phyloP scores from a whole-genome alignment of 257 asterid genomes.

The Dorcoceras hygrometricum region DNA sequence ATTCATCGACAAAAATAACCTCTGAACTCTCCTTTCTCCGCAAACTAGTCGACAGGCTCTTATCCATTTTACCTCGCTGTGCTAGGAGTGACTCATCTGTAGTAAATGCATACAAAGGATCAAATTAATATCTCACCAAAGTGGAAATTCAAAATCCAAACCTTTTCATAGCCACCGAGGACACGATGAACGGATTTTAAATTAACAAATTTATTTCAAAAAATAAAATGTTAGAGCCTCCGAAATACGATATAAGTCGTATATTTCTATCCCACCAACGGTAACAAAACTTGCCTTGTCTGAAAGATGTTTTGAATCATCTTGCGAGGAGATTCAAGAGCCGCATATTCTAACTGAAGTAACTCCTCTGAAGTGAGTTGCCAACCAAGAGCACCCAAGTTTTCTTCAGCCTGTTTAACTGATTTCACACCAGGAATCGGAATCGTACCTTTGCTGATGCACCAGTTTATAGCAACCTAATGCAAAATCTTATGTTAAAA shows the following conservation, averaged over 20 bases:
- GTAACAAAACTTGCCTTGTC: conserved; percentile 39
- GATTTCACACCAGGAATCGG: conserved; percentile 95
- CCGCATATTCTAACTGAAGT: conserved; percentile 61
- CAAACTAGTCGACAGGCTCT: no score
- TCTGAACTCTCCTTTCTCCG: no score
- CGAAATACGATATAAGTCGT: no score
- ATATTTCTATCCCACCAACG: neutral
- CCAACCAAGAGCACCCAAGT: conserved; percentile 98
- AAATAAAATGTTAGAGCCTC: no score
- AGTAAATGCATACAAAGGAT: neutral
- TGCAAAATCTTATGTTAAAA: neutral
- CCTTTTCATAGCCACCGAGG: neutral
- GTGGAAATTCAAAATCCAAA: neutral
- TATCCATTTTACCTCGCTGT: neutral
- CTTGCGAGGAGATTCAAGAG: conserved; percentile 60
- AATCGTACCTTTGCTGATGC: conserved; percentile 80
- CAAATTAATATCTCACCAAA: no score
- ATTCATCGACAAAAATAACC: no score
- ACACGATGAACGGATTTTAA: neutral
- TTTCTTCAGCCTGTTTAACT: conserved; percentile 70
- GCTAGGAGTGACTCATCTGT: conserved; percentile 13
- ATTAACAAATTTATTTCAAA: no score
- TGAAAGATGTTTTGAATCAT: conserved; percentile 92
- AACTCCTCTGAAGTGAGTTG: conserved; percentile 64
- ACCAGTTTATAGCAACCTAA: conserved; percentile 96